phyloP scores from a whole-genome alignment of 352 stramenopile genomes.

The Elongisporangium anandrum region DNA sequence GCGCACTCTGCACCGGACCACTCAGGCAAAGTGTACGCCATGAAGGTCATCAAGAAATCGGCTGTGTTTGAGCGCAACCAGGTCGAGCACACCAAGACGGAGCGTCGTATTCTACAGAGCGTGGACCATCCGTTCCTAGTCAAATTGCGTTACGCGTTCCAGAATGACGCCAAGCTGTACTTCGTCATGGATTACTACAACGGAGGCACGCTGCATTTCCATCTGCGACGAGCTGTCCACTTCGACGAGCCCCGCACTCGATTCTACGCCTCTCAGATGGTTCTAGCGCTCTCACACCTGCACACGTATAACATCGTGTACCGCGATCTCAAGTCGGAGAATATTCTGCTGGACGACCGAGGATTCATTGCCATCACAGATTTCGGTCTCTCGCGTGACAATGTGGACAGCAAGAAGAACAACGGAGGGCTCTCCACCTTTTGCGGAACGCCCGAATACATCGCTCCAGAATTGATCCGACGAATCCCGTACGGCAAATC shows the following conservation, averaged over 20 bases:
- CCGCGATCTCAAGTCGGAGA: conserved; percentile 84
- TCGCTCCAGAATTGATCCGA: conserved; percentile 76
- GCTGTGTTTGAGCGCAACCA: conserved; percentile 87
- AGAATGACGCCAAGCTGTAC: conserved; percentile 82
- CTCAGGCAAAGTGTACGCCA: conserved; percentile 73
- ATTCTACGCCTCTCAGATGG: conserved; percentile 82
- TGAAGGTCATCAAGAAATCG: conserved; percentile 92
- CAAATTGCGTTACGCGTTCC: conserved; percentile 83
- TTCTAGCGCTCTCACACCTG: conserved; percentile 75
- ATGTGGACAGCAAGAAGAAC: conserved; percentile 64
- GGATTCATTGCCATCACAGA: conserved; percentile 87
- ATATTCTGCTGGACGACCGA: conserved; percentile 80
- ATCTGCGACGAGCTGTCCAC: conserved; percentile 60
- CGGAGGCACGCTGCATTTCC: conserved; percentile 79
- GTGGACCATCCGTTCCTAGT: conserved; percentile 86
- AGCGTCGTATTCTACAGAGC: conserved; percentile 82
- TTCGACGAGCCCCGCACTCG: conserved; percentile 64
- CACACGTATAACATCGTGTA: conserved; percentile 87
- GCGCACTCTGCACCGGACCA: not conserved
- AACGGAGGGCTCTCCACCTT: conserved; percentile 61
- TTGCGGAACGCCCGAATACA: conserved; percentile 84
- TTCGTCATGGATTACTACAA: conserved; percentile 91
- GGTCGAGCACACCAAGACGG: conserved; percentile 90
- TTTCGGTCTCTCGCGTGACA: conserved; percentile 82
- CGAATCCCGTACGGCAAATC: conserved; percentile 67